Conservation (phyloP, 176 grass and related monocot genomes). For the Aechmea fasciata region DNA sequence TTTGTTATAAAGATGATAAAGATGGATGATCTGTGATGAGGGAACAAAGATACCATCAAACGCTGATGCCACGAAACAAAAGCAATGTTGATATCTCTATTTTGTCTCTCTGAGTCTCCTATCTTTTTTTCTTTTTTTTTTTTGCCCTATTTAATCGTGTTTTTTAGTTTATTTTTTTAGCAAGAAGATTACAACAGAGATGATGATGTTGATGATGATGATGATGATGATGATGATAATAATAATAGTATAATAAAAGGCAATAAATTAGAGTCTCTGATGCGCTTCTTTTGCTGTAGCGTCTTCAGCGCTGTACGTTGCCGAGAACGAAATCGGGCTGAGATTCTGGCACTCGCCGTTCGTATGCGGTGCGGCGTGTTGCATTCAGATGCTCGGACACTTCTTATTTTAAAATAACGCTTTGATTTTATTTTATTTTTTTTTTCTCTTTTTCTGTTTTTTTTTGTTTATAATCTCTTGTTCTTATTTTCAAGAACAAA, state of each 20-base stretch:
- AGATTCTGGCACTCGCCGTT: conserved; percentile 33
- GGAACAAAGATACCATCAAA: conserved; percentile 5
- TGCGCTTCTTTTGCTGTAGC: conserved; percentile 40
- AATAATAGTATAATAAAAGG: neutral
- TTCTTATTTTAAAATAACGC: neutral
- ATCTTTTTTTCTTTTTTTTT: neutral
- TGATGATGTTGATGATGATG: neutral
- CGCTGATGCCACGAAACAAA: neutral
- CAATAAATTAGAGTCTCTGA: conserved; percentile 82
- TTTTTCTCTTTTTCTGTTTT: too few species aligned
- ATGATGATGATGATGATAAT: accelerated
- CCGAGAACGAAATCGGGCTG: conserved; percentile 34
- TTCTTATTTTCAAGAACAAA: neutral
- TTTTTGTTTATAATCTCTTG: neutral
- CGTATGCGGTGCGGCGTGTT: conserved; percentile 1
- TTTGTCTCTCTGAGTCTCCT: neutral
- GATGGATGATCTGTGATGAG: neutral
- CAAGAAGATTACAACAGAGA: neutral
- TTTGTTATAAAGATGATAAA: neutral
- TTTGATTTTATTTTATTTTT: neutral
- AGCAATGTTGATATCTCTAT: neutral
- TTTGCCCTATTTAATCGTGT: too few species aligned
- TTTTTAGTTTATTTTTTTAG: neutral
- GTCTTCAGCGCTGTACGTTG: conserved; percentile 76
- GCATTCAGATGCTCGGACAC: conserved; percentile 34